Evolutionary conservation across 1,284 basidiomycete genomes (phyloP), one percentile per base, ranked within the genome.

Genomic region (Ceratobasidium theobromae): DNA sequence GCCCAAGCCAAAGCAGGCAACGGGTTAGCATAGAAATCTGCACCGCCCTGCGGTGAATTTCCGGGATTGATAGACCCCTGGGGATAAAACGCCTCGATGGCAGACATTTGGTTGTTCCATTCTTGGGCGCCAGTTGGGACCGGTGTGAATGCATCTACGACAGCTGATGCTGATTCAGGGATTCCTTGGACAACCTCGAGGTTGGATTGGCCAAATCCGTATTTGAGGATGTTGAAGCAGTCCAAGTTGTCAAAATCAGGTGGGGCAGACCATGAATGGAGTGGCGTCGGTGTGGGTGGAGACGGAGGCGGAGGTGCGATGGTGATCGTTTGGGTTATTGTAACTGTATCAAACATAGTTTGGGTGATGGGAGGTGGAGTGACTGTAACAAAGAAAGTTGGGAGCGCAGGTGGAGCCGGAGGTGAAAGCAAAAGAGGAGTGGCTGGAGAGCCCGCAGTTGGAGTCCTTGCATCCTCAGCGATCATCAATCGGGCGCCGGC

Each of bases 11-110:
- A 41, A 43, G 72, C 70, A 9, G 58, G 58, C 38, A 75, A 58
- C 0, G 74, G 73, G n/a, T 46, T 28, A 28, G 73, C 72, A 57
- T 74, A 75, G 64, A 75, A 73, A 45, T 75, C 74, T 21, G 73
- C 66, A 21, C 73, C 74, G 11, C 74, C 74, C 41, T 72, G 70
- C 30, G 73, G 73, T n/a, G 70, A 68, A 32, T 67, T 68, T 16
- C 70, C 71, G 8, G 74, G 74, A 62, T 74, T 74, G 55, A 72
- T 69, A n/a, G 74, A 75, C 14, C 71, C 71, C 45, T 69, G 53
- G 4, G 73, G 74, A 64, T 72, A 74, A 27, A 72, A 67, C 21
- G 72, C 67, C 52, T 74, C 71, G 16, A 75, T 57, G 5, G 71
- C 66, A 40, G 72, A 72, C 46, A 55, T 48, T 11, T 48, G 49